Evolutionary conservation across 768 basidiomycete species (phyloP).

Genomic region (Amyloporia xantha): DNA sequence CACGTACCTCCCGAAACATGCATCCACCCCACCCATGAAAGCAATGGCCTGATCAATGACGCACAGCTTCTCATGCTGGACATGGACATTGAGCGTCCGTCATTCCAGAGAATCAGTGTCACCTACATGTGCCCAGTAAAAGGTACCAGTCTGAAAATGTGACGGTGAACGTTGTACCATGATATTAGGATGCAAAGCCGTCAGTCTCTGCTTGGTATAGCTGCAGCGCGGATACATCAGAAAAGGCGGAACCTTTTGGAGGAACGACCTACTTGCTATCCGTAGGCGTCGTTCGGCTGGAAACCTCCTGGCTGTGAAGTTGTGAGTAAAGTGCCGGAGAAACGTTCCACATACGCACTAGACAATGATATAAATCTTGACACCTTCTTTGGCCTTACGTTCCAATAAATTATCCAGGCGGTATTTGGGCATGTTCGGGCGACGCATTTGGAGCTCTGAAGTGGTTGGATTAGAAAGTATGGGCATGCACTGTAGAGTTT

Average conservation of each 20-base stretch:
- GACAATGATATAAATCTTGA: constrained; percentile 92
- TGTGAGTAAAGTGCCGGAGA: constrained; percentile 2
- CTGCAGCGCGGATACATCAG: constrained; percentile 26
- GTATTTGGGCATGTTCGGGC: constrained; percentile 80
- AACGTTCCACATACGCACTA: constrained; percentile 49
- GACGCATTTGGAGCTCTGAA: constrained; percentile 76
- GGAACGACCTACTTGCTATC: constrained; percentile 69
- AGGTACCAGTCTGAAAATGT: constrained; percentile 95
- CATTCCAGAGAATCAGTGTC: background rate
- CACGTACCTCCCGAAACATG: constrained; percentile 77
- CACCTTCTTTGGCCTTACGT: constrained; percentile 89
- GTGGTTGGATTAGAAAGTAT: constrained; percentile 5
- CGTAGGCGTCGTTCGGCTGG: constrained; percentile 87
- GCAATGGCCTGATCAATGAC: constrained; percentile 96
- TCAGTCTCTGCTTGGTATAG: constrained; percentile 82
- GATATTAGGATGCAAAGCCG: constrained; percentile 81
- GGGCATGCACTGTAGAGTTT: background rate
- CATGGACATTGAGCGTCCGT: constrained; percentile 1
- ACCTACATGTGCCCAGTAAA: constrained; percentile 97
- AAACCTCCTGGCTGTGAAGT: constrained; percentile 78
- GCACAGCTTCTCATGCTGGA: constrained; percentile 93
- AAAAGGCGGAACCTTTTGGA: background rate
- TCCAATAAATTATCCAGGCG: constrained; percentile 82
- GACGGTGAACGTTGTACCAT: constrained; percentile 96
- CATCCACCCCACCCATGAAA: constrained; percentile 96